Base-by-base conservation (phyloP, 2,329 filamentous ascomycete genomes). In the Cercospora zeae-maydis region DNA sequence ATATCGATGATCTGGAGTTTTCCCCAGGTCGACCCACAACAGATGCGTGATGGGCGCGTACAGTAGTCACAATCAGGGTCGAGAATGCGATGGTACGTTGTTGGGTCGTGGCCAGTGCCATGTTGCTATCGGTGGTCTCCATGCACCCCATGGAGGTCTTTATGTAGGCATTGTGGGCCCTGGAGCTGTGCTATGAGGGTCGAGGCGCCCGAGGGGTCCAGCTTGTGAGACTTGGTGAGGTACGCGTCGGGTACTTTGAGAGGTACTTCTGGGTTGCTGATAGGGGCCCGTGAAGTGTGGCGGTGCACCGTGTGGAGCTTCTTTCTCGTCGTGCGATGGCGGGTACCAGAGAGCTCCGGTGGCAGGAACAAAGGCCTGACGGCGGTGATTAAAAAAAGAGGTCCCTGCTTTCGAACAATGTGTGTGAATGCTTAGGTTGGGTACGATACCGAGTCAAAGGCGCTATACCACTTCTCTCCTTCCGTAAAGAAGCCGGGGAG, bases 141-240 rank as follows among this genome's bases (percentile, higher is more conserved):
- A 66, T 66, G 64, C 53, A 64, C 62, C 59, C 62, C 64, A 64
- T 63, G 54, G 52, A 19, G 19, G 54, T 58, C 58, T n/a, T 63
- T 59, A 63, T 66, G 66, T 68, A 63, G 55, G 55, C 53, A 33
- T 65, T 63, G 67, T 66, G 67, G 66, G 60, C 55, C 66, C 55
- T 52, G 30, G 8, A 61, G 55, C 59, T 61, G 60, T 59, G 45
- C 54, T 33, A 58, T 58, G 58, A 62, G 47, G 61, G 58, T 63
- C 61, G 60, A 58, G 51, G 59, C 63, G 59, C 65, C 58, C 33
- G 37, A 37, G 36, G 54, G 58, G 51, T 54, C 58, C 36, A 21
- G 39, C 16, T 54, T 49, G 16, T 27, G 24, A 51, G 36, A 33
- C 16, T 39, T 37, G 31, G 49, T 33, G 52, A 54, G 61, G 66